A percentile compares a stretch with the other conserved stretches of the same genome.
phyloP scores from a whole-genome alignment of 2,329 filamentous ascomycete genomes.

The Aspergillus terreus region DNA sequence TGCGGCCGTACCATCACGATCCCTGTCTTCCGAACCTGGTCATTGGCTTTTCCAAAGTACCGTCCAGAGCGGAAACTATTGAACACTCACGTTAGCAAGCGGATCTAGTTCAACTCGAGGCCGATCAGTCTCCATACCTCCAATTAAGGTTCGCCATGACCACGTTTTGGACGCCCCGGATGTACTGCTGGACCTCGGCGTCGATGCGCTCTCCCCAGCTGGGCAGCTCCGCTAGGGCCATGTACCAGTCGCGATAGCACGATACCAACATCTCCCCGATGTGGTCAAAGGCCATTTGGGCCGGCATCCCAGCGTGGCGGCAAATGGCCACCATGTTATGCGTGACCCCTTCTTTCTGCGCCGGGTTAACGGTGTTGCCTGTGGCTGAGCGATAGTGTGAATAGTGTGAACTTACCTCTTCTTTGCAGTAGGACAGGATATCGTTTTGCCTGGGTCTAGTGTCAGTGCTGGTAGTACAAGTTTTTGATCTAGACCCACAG shows the following conservation, averaged over 20 bases:
- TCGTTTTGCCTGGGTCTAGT: conserved; percentile 18
- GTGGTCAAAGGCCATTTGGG: conserved; percentile 22
- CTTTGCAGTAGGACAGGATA: conserved; percentile 24
- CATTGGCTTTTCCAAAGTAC: conserved; percentile 18
- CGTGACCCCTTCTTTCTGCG: conserved; percentile 16
- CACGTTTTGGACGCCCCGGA: conserved; percentile 19
- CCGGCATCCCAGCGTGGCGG: conserved; percentile 13
- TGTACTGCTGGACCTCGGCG: conserved; percentile 20
- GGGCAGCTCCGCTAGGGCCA: conserved; percentile 19
- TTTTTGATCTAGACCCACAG: conserved; percentile 10
- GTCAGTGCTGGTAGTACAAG: not conserved
- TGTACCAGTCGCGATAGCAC: conserved; percentile 22
- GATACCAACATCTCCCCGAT: conserved; percentile 16
- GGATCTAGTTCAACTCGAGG: not conserved
- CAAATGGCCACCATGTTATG: conserved; percentile 21
- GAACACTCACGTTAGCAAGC: not conserved
- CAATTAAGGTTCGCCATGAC: conserved; percentile 22
- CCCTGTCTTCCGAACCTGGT: conserved; percentile 10
- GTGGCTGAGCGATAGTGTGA: not conserved
- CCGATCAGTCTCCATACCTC: conserved; percentile 15
- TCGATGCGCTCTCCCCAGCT: conserved; percentile 21
- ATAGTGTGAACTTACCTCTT: conserved; percentile 14
- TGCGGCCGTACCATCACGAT: conserved; percentile 8
- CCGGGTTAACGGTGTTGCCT: not conserved
- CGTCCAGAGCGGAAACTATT: conserved; percentile 17